A percentile compares a stretch with the other conserved stretches of the same genome.
phyloP scores from a whole-genome alignment of 805 yeast genomes.

The Saccharomycopsis javanensis region DNA sequence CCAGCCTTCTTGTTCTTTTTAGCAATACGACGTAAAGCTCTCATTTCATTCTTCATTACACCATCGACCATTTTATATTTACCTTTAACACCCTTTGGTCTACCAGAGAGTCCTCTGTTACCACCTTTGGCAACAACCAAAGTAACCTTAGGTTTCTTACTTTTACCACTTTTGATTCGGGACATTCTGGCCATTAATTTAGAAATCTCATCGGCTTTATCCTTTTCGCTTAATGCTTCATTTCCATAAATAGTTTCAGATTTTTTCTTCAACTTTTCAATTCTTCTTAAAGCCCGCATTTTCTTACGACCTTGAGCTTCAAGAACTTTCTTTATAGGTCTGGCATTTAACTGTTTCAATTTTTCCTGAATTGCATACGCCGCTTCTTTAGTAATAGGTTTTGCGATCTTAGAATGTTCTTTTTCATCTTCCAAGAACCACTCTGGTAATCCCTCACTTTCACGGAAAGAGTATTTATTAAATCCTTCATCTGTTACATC shows the following conservation, averaged over 20 bases:
- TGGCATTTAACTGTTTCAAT: conserved; percentile 75
- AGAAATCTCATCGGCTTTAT: conserved; percentile 88
- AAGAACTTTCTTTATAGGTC: conserved; percentile 97
- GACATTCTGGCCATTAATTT: conserved; percentile 73
- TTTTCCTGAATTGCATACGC: conserved; percentile 69
- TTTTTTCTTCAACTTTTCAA: conserved; percentile 87
- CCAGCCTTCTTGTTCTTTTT: conserved; percentile 61
- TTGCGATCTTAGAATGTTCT: conserved; percentile 70
- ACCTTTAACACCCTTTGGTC: conserved; percentile 96
- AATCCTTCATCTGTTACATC: conserved; percentile 89
- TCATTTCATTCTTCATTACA: conserved; percentile 91
- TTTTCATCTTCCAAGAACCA: conserved; percentile 96
- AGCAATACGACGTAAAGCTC: conserved; percentile 83
- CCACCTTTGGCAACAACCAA: conserved; percentile 80
- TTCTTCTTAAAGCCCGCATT: conserved; percentile 78
- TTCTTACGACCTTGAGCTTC: conserved; percentile 97
- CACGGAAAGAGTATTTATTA: conserved; percentile 87
- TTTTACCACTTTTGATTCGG: conserved; percentile 9
- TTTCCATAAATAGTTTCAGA: conserved; percentile 87
- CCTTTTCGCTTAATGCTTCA: conserved; percentile 76
- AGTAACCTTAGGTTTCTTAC: conserved; percentile 69
- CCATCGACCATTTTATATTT: conserved; percentile 99
- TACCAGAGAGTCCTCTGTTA: conserved; percentile 80
- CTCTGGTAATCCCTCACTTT: conserved; percentile 82
- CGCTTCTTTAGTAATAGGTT: conserved; percentile 95